phyloP scores from a whole-genome alignment of 768 basidiomycete species.

The Boletus sensibilis region DNA sequence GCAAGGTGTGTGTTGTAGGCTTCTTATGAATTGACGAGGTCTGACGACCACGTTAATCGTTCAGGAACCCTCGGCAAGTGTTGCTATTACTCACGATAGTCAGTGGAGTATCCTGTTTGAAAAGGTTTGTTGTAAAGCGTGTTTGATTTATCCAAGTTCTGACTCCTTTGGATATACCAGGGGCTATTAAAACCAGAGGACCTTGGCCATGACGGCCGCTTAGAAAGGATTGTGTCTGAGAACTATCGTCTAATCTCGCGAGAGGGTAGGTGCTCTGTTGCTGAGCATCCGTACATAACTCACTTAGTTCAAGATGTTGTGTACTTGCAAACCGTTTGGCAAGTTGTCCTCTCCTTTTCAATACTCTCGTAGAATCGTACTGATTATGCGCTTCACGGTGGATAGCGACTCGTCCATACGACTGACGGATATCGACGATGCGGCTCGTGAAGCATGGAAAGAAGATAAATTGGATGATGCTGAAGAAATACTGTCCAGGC shows the following conservation, averaged over 20 bases:
- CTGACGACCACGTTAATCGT: not conserved
- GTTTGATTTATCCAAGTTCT: not conserved
- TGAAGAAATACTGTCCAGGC: slow-evolving; percentile 10
- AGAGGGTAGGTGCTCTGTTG: slow-evolving; percentile 1
- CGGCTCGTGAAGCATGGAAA: slow-evolving; percentile 2
- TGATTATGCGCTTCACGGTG: not conserved
- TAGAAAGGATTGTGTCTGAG: slow-evolving; percentile 5
- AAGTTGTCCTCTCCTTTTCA: not conserved
- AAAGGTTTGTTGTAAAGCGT: not conserved
- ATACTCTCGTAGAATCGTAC: not conserved
- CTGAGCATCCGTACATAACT: not conserved
- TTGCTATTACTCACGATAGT: slow-evolving; percentile 15
- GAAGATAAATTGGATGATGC: slow-evolving; percentile 4
- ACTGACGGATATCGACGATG: not conserved
- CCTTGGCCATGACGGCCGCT: not conserved
- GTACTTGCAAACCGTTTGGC: slow-evolving; percentile 1
- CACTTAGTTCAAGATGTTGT: not conserved
- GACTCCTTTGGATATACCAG: not conserved
- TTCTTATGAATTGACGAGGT: not conserved
- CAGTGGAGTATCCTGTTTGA: slow-evolving; percentile 14
- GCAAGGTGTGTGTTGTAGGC: not conserved
- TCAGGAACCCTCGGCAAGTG: slow-evolving; percentile 10
- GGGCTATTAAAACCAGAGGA: slow-evolving; percentile 7
- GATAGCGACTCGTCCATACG: slow-evolving; percentile 7
- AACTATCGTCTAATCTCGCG: slow-evolving; percentile 6